phyloP scores from a whole-genome alignment of 805 yeast species.

The Starmerella bombicola region DNA sequence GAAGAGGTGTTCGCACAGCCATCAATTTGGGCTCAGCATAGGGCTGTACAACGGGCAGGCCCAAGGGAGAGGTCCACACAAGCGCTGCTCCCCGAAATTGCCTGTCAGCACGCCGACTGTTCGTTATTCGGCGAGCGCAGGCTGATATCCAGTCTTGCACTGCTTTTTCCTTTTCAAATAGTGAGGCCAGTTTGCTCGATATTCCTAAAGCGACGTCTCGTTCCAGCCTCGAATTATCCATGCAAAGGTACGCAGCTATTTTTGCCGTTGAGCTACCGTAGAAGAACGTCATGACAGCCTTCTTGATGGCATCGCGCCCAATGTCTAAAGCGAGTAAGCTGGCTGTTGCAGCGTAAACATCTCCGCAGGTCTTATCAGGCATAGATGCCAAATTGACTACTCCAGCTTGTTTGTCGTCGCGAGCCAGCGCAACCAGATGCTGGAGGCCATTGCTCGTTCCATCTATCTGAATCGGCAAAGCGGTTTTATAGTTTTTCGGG shows the following conservation, averaged over 20 bases:
- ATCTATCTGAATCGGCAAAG: conserved; percentile 43
- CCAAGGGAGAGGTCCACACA: conserved; percentile 79
- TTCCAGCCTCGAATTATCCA: neutral
- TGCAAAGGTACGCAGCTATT: neutral
- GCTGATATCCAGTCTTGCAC: conserved; percentile 75
- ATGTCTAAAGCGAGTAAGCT: conserved; percentile 18
- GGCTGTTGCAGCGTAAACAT: conserved; percentile 32
- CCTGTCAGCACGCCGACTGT: conserved; percentile 52
- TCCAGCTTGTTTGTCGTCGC: conserved; percentile 41
- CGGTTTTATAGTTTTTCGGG: conserved; percentile 34
- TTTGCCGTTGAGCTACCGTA: conserved; percentile 72
- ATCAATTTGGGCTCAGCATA: conserved; percentile 51
- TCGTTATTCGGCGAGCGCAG: conserved; percentile 61
- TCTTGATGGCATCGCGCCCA: conserved; percentile 64
- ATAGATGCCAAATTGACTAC: conserved; percentile 39
- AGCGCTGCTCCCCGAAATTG: conserved; percentile 26
- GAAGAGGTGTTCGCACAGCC: conserved; percentile 59
- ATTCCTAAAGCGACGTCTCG: neutral
- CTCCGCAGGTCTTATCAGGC: conserved; percentile 35
- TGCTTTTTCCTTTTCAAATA: conserved; percentile 3
- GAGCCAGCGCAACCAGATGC: conserved; percentile 47
- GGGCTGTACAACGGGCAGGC: conserved; percentile 87
- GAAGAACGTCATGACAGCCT: conserved; percentile 88
- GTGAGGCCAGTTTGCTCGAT: neutral
- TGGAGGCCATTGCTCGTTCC: conserved; percentile 50